A percentile compares a stretch with the other conserved stretches of the same genome.
Evolutionary conservation across 176 grass and related monocot species (phyloP).

Genomic region (Cymbopogon citratus): DNA sequence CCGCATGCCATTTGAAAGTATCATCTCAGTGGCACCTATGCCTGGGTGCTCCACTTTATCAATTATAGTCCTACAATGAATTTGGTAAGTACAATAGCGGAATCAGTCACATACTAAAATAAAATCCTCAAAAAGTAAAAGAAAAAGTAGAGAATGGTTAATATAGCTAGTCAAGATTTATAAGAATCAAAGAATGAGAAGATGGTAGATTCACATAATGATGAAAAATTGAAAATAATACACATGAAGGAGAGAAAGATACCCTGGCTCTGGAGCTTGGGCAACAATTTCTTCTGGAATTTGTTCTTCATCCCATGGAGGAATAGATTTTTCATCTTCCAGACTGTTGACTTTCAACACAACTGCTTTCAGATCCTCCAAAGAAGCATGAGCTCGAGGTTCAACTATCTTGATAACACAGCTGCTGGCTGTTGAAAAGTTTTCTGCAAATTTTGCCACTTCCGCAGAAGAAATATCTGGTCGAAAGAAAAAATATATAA

Average conservation of each 20-base stretch:
- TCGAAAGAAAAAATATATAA: conserved; percentile 33
- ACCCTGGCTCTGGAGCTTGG: conserved; percentile 80
- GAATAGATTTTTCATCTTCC: conserved; percentile 61
- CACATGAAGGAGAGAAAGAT: conserved; percentile 10
- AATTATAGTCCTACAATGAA: conserved; percentile 66
- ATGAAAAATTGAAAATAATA: not conserved
- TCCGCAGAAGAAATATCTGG: conserved; percentile 86
- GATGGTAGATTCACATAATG: conserved; percentile 1
- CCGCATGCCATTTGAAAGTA: conserved; percentile 94
- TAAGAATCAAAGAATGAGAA: conserved; percentile 1
- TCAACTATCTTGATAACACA: conserved; percentile 98
- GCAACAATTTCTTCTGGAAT: conserved; percentile 97
- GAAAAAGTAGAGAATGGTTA: not conserved
- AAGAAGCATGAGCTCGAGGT: conserved; percentile 73
- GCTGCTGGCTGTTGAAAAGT: conserved; percentile 87
- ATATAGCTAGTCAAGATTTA: not conserved
- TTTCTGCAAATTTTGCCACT: conserved; percentile 71
- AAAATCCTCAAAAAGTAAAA: not conserved
- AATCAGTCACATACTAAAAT: not conserved
- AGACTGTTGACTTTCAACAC: conserved; percentile 74
- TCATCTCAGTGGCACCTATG: conserved; percentile 88
- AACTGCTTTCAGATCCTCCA: conserved; percentile 72
- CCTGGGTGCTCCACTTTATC: conserved; percentile 70
- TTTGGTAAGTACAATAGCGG: conserved; percentile 12
- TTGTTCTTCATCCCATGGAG: conserved; percentile 92